phyloP scores from a whole-genome alignment of 208 protist species.

The Trypanosomatidae sp. region DNA sequence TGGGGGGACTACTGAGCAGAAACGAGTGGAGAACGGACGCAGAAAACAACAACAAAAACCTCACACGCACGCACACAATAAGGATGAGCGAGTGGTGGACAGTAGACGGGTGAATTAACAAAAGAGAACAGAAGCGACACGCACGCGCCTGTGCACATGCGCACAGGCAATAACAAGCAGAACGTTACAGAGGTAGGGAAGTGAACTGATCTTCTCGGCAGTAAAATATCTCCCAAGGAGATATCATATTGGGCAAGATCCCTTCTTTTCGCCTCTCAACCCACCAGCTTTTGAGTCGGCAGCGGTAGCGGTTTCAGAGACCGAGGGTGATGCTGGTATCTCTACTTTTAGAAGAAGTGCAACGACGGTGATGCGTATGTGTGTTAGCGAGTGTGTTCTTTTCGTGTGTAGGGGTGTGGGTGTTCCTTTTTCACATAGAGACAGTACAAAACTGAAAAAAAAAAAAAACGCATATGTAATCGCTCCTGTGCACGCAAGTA shows the following conservation, averaged over 20 bases:
- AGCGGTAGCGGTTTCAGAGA: not conserved
- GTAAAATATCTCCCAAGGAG: not conserved
- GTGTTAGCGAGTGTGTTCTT: not conserved
- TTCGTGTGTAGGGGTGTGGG: not conserved
- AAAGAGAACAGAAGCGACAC: not conserved
- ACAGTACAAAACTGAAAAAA: not conserved
- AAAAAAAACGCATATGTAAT: not conserved
- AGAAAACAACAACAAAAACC: not conserved
- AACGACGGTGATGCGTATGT: not conserved
- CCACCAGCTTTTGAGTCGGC: not conserved
- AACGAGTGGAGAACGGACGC: not conserved
- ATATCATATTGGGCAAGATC: not conserved
- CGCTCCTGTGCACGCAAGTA: not conserved
- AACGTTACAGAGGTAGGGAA: not conserved
- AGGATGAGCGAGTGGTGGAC: not conserved
- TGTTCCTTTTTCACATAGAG: not conserved
- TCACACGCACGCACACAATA: not conserved
- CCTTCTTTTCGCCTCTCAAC: not conserved
- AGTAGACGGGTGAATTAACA: not conserved
- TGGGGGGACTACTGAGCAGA: not conserved
- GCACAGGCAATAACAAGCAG: not conserved
- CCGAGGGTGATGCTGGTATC: not conserved
- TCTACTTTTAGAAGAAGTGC: not conserved
- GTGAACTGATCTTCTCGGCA: not conserved
- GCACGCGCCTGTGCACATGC: not conserved